phyloP scores from a whole-genome alignment of 176 grass and related monocot species.

The Tuctoria greenei region DNA sequence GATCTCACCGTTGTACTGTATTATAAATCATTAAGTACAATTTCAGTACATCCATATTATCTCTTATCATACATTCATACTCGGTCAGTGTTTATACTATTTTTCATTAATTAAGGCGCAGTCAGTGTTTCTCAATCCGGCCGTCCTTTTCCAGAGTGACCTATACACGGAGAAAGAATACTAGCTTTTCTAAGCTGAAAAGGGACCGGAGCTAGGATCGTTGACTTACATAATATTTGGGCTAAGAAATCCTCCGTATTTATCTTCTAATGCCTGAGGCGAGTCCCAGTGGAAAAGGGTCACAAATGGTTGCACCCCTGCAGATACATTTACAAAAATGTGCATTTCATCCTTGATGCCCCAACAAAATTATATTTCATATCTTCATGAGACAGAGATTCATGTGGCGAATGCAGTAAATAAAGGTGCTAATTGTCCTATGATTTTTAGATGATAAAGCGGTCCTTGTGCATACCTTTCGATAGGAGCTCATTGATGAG shows the following conservation, averaged over 20 bases:
- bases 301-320: slow-evolving; percentile 62
- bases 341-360: not conserved
- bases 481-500: slow-evolving; percentile 53
- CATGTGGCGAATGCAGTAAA: not conserved
- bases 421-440: not conserved
- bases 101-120: too few species aligned
- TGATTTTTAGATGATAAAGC: too few species aligned
- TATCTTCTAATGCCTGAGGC: slow-evolving; percentile 61
- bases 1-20: too few species aligned
- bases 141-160: not conserved
- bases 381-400: not conserved
- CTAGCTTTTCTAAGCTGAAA: not conserved
- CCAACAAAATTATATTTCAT: not conserved
- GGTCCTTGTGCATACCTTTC: slow-evolving; percentile 28
- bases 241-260: slow-evolving; percentile 60
- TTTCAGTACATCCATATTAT: not conserved
- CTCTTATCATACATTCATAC: too few species aligned
- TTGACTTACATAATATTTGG: slow-evolving; percentile 51
- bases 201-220: not conserved
- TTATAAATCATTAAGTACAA: too few species aligned
- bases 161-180: not conserved
- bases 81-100: not conserved
- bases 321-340: not conserved
- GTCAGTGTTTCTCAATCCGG: not conserved
- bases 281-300: slow-evolving; percentile 74